Base-by-base conservation (phyloP, 805 yeast genomes). In the Kodamaea lidongshanica region DNA sequence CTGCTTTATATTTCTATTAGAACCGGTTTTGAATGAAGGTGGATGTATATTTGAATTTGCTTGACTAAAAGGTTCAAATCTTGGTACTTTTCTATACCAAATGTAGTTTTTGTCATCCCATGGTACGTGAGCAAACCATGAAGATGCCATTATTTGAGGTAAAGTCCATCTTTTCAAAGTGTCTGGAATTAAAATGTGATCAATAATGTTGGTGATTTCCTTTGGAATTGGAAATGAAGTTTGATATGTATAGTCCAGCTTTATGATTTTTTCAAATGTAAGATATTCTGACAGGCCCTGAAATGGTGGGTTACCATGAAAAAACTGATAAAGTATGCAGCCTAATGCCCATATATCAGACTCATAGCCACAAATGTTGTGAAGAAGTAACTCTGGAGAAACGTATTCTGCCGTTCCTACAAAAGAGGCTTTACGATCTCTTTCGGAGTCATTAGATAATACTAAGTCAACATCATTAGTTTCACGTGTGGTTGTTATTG, bases 341-440 rank as follows among this genome's bases (percentile, higher is more conserved):
- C 95, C 96, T 33, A 86, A 54, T 1, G 96, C 95, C 96, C 96
- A 87, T n/a, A 84, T 57, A 52, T 87, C 96, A 18, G 89, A 70
- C 39, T 79, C 80, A 48, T 75, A 82, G 12, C 94, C 92, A 49
- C 95, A 85, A 20, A 71, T 65, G 52, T 89, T 92, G 45, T 73
- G 68, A 28, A 77, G 71, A 28, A 92, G 62, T 23, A 92, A 61
- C 53, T 92, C 98, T 0, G 97, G 98, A 0, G 95, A 79, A 3
- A 92, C 96, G 49, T 88, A 88, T 50, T 88, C 96, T 0, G 97
- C 97, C 1, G 98, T 89, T 0, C 98, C 98, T 3, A 89, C 97
- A 62, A 89, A 92, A 0, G 96, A 87, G 13, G 64, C 68, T 33
- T 54, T 54, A n/a, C 65, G 38, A 12, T 39, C 44, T 9, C 38